Evolutionary conservation across 2,329 filamentous ascomycete genomes (phyloP).

Genomic region (Penicillium brasilianum): DNA sequence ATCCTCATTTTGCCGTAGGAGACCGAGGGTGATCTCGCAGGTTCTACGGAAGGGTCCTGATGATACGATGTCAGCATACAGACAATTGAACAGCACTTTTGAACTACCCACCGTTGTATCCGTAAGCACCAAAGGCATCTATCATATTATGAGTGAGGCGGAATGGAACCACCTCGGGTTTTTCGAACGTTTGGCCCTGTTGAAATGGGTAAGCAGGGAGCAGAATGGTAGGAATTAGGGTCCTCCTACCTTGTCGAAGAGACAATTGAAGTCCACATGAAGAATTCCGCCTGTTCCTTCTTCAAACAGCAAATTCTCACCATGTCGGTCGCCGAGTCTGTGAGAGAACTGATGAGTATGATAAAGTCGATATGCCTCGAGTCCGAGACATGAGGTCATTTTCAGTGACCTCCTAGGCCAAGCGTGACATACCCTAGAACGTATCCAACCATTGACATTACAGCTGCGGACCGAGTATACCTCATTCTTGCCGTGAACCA

Average conservation of each 20-base stretch:
- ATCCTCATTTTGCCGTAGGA: slow-evolving; percentile 90
- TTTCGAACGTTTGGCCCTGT: slow-evolving; percentile 83
- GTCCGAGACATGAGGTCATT: neutral
- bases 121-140: slow-evolving; percentile 93
- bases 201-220: slow-evolving; percentile 18
- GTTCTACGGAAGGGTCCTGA: slow-evolving; percentile 82
- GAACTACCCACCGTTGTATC: slow-evolving; percentile 69
- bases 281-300: slow-evolving; percentile 92
- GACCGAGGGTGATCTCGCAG: slow-evolving; percentile 82
- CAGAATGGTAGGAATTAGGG: neutral
- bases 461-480: slow-evolving; percentile 91
- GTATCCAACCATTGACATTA: slow-evolving; percentile 99
- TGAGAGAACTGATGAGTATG: slow-evolving; percentile 3
- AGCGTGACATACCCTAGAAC: slow-evolving; percentile 67
- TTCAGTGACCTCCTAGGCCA: neutral
- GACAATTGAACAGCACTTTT: neutral
- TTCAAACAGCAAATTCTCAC: slow-evolving; percentile 94
- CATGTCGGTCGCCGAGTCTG: slow-evolving; percentile 87
- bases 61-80: slow-evolving; percentile 7
- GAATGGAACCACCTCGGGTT: slow-evolving; percentile 94
- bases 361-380: neutral
- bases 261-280: slow-evolving; percentile 99
- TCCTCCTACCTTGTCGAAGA: slow-evolving; percentile 79
- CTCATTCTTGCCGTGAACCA: slow-evolving; percentile 90
- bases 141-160: slow-evolving; percentile 98